These are phyloP conservation scores for Exsudoporus floridanus DNA, from an alignment of 1,284 basidiomycete species.

Conservation along the genomic window DNA sequence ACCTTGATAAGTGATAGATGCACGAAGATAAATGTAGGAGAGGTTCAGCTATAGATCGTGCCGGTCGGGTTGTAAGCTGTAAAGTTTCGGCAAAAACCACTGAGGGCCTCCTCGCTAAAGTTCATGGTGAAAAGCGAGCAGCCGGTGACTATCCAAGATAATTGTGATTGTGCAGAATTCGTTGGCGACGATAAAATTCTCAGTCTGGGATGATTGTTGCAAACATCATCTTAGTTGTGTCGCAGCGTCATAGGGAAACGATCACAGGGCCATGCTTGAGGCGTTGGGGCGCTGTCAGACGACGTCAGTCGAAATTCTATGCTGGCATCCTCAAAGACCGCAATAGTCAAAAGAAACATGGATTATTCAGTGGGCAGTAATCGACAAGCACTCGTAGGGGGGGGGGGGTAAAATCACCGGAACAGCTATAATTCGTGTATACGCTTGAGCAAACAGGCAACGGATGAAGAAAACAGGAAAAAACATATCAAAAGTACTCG, in stretches of 20 bases:
- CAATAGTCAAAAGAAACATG: constrained; percentile 14
- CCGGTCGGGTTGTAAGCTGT: not conserved
- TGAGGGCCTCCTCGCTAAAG: not conserved
- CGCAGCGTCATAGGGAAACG: not conserved
- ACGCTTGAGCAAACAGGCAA: constrained; percentile 25
- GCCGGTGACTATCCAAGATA: not conserved
- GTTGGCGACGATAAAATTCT: not conserved
- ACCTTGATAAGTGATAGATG: not conserved
- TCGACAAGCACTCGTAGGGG: constrained; percentile 21
- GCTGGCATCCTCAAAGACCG: not conserved
- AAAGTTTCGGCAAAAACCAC: not conserved
- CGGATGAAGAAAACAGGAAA: not conserved
- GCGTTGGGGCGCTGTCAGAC: not conserved
- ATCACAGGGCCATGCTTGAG: not conserved
- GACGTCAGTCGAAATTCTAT: not conserved
- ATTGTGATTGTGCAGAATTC: not conserved
- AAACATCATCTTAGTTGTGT: not conserved
- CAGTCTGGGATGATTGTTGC: not conserved
- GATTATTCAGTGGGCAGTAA: constrained; percentile 25
- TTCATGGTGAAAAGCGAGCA: not conserved
- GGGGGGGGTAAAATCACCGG: constrained; percentile 6
- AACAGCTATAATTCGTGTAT: constrained; percentile 26
- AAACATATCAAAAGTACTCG: constrained; percentile 26
- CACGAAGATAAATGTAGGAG: not conserved
- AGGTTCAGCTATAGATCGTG: not conserved